Percentiles rank a stretch among this genome's conserved stretches.
Conservation (phyloP, 1,284 basidiomycete species). For the Lignosus rhinocerotis region DNA sequence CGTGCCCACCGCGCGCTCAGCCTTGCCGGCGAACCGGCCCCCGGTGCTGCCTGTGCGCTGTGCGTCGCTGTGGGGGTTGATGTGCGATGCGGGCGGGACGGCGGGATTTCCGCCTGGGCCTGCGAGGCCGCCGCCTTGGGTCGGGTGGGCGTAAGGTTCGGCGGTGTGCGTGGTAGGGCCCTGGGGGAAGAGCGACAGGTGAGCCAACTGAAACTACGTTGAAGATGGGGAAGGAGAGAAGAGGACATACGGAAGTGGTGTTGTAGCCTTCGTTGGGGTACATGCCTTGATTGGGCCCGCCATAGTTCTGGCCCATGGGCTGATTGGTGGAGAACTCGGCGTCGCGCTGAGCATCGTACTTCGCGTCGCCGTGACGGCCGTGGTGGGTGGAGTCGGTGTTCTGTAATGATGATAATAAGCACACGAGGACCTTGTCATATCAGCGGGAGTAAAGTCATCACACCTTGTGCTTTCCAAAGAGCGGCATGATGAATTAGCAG, state of each 20-base stretch:
- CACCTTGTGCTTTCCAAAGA: conserved; percentile 28
- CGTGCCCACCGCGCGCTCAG: conserved; percentile 49
- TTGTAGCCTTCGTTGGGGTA: conserved; percentile 5
- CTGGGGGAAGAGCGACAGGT: not conserved
- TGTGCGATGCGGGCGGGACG: conserved; percentile 26
- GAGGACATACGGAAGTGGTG: not conserved
- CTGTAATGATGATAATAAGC: not conserved
- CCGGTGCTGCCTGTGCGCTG: conserved; percentile 19
- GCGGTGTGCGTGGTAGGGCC: not conserved
- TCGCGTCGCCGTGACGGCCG: conserved; percentile 1
- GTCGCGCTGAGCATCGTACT: conserved; percentile 6
- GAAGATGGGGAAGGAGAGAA: no score
- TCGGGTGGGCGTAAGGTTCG: conserved; percentile 5
- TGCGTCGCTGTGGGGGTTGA: conserved; percentile 16
- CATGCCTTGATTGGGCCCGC: not conserved
- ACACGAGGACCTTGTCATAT: not conserved
- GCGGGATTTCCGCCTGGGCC: conserved; percentile 8
- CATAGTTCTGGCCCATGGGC: not conserved
- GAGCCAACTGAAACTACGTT: not conserved
- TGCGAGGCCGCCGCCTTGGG: not conserved
- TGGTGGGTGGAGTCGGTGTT: not conserved
- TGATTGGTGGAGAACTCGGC: not conserved
- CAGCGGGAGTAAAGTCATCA: not conserved
- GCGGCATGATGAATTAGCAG: conserved; percentile 21
- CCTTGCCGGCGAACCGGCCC: conserved; percentile 43